Conservation (phyloP, 2,329 filamentous ascomycete species). For the Fusarium luffae region DNA sequence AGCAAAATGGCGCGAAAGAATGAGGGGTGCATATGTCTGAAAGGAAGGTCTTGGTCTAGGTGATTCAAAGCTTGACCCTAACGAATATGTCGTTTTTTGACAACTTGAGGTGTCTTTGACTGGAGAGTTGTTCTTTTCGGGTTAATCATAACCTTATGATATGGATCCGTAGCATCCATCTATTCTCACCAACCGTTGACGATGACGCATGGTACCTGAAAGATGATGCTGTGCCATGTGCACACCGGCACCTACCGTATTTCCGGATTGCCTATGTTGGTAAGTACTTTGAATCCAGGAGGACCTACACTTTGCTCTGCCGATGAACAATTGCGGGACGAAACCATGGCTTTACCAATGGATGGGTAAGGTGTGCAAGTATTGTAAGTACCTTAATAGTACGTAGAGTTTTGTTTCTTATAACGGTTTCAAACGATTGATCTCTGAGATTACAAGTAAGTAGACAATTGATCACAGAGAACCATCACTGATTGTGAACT, state of each 20-base stretch:
- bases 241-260: constrained; percentile 29
- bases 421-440: neutral
- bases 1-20: constrained; percentile 23
- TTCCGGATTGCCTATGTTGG: constrained; percentile 11
- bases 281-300: constrained; percentile 20
- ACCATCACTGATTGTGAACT: neutral
- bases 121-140: neutral
- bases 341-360: neutral
- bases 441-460: neutral
- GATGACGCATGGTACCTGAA: constrained; percentile 24
- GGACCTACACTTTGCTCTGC: neutral
- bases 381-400: neutral
- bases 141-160: neutral
- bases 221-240: constrained; percentile 21
- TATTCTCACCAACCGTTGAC: constrained; percentile 8
- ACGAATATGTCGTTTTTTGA: neutral
- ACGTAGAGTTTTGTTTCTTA: constrained; percentile 4
- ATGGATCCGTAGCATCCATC: neutral
- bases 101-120: neutral
- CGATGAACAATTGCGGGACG: neutral
- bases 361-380: neutral
- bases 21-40: neutral
- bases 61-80: neutral
- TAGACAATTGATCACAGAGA: neutral
- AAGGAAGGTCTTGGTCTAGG: neutral